phyloP scores from a whole-genome alignment of 2,329 filamentous ascomycete genomes.

The Epichloe uncinata region DNA sequence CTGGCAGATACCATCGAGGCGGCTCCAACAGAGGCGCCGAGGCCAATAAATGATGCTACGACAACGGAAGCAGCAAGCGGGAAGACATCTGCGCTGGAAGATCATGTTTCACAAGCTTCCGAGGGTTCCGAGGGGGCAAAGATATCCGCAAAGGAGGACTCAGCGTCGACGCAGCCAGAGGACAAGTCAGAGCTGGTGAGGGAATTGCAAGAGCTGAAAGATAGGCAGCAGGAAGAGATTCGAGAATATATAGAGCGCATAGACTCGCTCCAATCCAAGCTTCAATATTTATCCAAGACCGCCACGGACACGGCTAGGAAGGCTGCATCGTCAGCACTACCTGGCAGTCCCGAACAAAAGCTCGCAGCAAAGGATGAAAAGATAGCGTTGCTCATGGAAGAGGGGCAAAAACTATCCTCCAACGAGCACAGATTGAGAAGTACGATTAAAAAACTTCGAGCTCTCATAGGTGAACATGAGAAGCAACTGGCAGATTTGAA shows the following conservation, averaged over 20 bases:
- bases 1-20: background rate
- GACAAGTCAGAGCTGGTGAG: conserved; percentile 5
- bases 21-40: background rate
- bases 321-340: conserved; percentile 45
- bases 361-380: conserved; percentile 82
- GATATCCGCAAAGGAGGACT: background rate
- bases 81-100: background rate
- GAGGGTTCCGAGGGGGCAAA: background rate
- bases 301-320: conserved; percentile 63
- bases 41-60: background rate
- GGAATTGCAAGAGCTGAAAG: conserved; percentile 14
- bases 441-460: conserved; percentile 67
- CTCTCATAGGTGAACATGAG: conserved; percentile 52
- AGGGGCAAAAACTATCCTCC: conserved; percentile 82
- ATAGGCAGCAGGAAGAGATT: conserved; percentile 60
- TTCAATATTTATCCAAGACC: conserved; percentile 76
- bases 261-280: conserved; percentile 80
- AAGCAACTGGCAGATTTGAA: conserved; percentile 48
- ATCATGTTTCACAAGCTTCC: background rate
- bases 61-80: background rate
- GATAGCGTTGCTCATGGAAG: conserved; percentile 79
- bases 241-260: conserved; percentile 78
- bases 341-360: conserved; percentile 60
- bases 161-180: background rate
- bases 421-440: conserved; percentile 74